Percentiles rank a stretch among this genome's conserved stretches.
These are phyloP conservation scores for Cryptococcus deneoformans DNA, from an alignment of 1,284 basidiomycete species.

Conservation along the genomic window DNA sequence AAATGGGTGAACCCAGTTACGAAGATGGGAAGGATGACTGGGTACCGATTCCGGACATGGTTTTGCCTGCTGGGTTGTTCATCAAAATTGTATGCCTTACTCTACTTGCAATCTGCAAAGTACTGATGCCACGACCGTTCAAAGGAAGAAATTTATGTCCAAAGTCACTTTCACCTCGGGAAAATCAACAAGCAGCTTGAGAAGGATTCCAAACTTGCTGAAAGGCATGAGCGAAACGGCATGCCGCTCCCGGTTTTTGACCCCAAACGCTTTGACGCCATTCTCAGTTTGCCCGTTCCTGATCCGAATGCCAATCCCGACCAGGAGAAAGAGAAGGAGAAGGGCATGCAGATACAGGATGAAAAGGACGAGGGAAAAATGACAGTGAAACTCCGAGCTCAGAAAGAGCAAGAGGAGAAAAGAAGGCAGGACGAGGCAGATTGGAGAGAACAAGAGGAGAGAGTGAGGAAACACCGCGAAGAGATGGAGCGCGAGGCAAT, in stretches of 20 bases:
- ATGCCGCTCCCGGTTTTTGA: slow-evolving; percentile 3
- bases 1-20: neutral
- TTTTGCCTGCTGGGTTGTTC: slow-evolving; percentile 1
- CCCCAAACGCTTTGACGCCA: slow-evolving; percentile 2
- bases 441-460: neutral
- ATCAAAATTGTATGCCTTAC: neutral
- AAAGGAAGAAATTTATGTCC: slow-evolving; percentile 10
- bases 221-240: slow-evolving; percentile 3
- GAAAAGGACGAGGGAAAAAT: neutral
- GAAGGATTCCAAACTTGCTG: slow-evolving; percentile 7
- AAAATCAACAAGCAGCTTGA: slow-evolving; percentile 5
- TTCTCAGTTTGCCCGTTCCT: slow-evolving; percentile 8
- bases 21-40: slow-evolving; percentile 15
- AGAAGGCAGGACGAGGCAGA: neutral
- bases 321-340: neutral
- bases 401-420: neutral
- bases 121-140: neutral
- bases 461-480: neutral
- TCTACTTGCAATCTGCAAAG: neutral
- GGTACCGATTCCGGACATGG: slow-evolving; percentile 18
- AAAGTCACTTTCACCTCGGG: neutral
- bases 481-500: neutral
- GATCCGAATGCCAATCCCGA: slow-evolving; percentile 4
- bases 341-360: neutral
- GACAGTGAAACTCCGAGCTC: neutral